A percentile compares a stretch with the other conserved stretches of the same genome.
Evolutionary conservation across 2,329 filamentous ascomycete species (phyloP).

Genomic region (Ophiostoma angusticollis): DNA sequence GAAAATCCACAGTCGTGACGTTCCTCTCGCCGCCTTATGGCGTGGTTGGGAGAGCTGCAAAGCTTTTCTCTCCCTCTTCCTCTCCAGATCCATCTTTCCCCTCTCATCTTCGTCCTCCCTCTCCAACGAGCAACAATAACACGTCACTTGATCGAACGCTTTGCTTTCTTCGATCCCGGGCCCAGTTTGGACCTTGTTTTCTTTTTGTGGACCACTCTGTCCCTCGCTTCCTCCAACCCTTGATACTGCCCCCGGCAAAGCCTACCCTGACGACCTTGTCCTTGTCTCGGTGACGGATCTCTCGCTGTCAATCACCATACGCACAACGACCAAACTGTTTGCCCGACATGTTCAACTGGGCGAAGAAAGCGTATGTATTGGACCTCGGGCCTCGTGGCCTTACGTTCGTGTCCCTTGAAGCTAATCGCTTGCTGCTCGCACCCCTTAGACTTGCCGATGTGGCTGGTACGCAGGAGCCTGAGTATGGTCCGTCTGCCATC

Average conservation of each 20-base stretch:
- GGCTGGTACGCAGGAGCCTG: conserved; percentile 89
- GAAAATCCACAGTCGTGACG: neutral
- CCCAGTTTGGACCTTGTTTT: too few species aligned
- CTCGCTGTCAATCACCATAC: too few species aligned
- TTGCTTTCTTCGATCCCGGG: too few species aligned
- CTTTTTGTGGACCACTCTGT: neutral
- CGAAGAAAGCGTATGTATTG: too few species aligned
- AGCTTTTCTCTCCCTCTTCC: neutral
- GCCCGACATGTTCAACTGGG: conserved; percentile 75
- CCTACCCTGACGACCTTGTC: too few species aligned
- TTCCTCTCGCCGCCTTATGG: neutral
- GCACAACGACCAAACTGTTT: neutral
- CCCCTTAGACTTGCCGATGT: conserved; percentile 55
- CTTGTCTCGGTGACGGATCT: neutral
- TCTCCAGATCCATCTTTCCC: neutral
- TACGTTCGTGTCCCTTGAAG: conserved; percentile 45
- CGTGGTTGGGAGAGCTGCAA: too few species aligned
- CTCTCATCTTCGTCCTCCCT: neutral
- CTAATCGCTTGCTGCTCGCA: neutral
- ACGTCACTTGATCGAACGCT: too few species aligned
- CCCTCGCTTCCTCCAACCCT: neutral
- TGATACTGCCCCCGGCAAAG: too few species aligned
- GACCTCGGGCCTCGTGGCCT: too few species aligned
- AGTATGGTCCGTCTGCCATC: conserved; percentile 84
- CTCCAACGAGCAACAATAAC: too few species aligned